Evolutionary conservation across 176 grass and related monocot genomes (phyloP), one percentile per base, ranked within the genome.

Genomic region (Elaeis guineensis): DNA sequence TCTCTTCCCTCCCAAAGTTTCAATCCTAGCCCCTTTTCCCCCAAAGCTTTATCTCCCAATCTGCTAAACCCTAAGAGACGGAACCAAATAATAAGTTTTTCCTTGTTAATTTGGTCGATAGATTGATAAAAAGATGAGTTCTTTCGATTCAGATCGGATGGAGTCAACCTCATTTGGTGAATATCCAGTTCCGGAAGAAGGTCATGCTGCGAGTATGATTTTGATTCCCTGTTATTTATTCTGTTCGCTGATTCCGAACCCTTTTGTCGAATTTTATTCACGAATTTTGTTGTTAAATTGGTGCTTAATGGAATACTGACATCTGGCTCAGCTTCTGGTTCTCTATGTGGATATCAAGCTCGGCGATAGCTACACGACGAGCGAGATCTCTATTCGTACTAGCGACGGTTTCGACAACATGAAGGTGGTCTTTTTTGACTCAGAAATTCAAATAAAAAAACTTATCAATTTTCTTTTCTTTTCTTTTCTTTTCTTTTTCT

Each of bases 171-270:
- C 87, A 97, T 71, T 56, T 97, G 72, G 87, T 91, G 60, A 97
- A 91, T 73, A 90, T 97, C 29, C 87, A 88, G 70, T 91, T 97
- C 51, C 83, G 90, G 57, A 97, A 80, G 84, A 88, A 97, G 69
- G 83, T 90, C 59, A 82, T 83, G 82, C 65, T 97, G 50, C 87
- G 91, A 78, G 92, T 96, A 64, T 17, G 49, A 14, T 63, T 52
- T 21, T 71, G 12, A 23, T 44, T 25, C 15, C 15, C 1, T 44
- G 55, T 44, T 44, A 11, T 44, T 44, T 63, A 44, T 18, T 15
- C 17, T 16, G 4, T 50, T n/a, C 21, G 51, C 17, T 7, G 11
- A 19, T 5, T 66, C 67, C 7, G 19, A 70, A 9, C 16, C 17
- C 3, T 12, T 28, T 11, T 50, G 21, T 51, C 16, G 15, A 5